Evolutionary conservation across 495 filamentous ascomycete species (phyloP).

Genomic region (Penicillium psychrofluorescens): DNA sequence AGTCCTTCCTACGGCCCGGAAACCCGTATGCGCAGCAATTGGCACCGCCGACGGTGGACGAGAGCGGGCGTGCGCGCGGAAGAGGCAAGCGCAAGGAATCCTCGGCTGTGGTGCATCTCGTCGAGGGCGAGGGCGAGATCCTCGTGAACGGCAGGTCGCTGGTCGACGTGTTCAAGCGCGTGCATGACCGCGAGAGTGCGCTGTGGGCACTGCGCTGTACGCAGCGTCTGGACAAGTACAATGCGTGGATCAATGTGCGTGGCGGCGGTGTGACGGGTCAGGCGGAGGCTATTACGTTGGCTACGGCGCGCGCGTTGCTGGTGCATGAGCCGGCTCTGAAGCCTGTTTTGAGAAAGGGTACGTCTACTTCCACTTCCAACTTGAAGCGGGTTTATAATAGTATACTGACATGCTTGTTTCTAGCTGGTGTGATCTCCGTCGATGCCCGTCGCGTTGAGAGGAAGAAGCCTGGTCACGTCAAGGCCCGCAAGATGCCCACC

Average conservation of each 20-base stretch:
- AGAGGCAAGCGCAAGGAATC: conserved; percentile 81
- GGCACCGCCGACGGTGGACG: conserved; percentile 55
- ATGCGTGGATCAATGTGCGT: conserved; percentile 76
- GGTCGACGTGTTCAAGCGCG: conserved; percentile 67
- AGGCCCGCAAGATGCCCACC: conserved; percentile 95
- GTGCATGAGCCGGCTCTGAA: conserved; percentile 89
- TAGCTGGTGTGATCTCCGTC: conserved; percentile 87
- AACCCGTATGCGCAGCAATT: conserved; percentile 58
- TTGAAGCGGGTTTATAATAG: conserved; percentile 1
- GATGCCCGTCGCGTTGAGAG: conserved; percentile 90
- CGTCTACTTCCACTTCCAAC: conserved; percentile 19
- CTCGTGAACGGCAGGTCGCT: conserved; percentile 82
- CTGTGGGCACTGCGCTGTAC: conserved; percentile 83
- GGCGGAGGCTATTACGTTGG: conserved; percentile 90
- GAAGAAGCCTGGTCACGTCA: conserved; percentile 94
- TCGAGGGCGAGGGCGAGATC: conserved; percentile 87
- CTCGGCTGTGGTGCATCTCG: conserved; percentile 72
- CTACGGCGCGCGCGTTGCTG: conserved; percentile 79
- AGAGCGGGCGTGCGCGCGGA: conserved; percentile 66
- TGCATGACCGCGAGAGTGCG: conserved; percentile 93
- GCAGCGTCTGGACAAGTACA: conserved; percentile 88
- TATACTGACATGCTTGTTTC: conserved; percentile 17
- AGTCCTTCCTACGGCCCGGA: conserved; percentile 64
- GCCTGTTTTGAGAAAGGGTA: conserved; percentile 80
- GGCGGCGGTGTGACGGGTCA: conserved; percentile 93